Evolutionary conservation across 176 grass and related monocot genomes (phyloP).

Genomic region (Oryza meyeriana): DNA sequence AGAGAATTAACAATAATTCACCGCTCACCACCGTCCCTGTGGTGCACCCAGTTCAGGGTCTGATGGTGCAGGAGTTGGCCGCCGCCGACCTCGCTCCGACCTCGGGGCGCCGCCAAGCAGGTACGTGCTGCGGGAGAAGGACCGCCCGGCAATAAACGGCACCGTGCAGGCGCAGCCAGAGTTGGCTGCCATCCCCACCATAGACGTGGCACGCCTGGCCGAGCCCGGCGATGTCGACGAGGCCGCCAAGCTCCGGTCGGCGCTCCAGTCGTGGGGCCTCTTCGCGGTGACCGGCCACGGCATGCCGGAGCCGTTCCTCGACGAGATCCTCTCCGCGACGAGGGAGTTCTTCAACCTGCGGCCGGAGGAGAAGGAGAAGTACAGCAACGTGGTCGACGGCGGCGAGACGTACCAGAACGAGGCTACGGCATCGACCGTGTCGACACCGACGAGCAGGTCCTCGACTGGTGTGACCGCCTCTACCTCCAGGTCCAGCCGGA

Average conservation of each 20-base stretch:
- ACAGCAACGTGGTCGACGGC: constrained; percentile 32
- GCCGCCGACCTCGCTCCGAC: neutral
- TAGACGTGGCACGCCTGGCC: constrained; percentile 44
- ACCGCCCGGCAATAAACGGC: neutral
- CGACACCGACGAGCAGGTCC: constrained; percentile 34
- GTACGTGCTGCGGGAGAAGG: constrained; percentile 41
- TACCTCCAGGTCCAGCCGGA: constrained; percentile 33
- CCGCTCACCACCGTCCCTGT: too few relatives aligned
- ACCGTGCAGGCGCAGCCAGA: neutral
- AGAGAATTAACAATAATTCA: too few relatives aligned
- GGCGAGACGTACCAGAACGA: constrained; percentile 37
- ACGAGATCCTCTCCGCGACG: constrained; percentile 25
- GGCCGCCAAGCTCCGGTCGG: constrained; percentile 38
- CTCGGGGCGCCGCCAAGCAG: constrained; percentile 38
- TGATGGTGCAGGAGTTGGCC: constrained; percentile 51
- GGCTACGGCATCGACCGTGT: constrained; percentile 63
- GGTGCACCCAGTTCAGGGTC: constrained; percentile 37
- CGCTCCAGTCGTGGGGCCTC: constrained; percentile 51
- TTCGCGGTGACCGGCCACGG: constrained; percentile 46
- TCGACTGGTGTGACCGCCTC: constrained; percentile 54
- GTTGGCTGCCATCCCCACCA: constrained; percentile 31
- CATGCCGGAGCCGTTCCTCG: constrained; percentile 31
- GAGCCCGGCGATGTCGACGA: constrained; percentile 34
- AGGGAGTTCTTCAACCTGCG: constrained; percentile 58
- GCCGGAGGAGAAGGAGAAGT: constrained; percentile 35